Base-by-base conservation (phyloP, 208 protist genomes). In the Leptomonas pyrrhocoris region DNA sequence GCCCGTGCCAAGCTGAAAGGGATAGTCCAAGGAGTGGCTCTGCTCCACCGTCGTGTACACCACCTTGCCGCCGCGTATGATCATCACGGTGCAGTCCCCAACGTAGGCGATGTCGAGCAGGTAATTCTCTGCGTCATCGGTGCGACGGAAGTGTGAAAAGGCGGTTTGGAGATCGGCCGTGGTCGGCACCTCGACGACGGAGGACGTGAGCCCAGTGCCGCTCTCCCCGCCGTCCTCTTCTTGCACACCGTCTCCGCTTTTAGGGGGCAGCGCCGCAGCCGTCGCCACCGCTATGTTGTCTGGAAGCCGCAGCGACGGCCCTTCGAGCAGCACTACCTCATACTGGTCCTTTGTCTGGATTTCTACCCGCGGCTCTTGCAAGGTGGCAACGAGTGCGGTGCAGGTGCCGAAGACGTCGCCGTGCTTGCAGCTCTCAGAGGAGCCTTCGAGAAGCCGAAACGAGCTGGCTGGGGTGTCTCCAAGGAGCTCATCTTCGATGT, bases 1-100 rank as follows among this genome's bases (percentile, higher is more conserved):
- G 15, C 85, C 83, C 40, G 63, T 81, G 42, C 88, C 88, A 0
- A 93, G 68, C 49, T 93, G 88, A 48, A 77, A 93, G 4, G 88
- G 88, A 63, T 83, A 91, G 59, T 90, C 85, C 15, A 89, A 67
- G 30, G 80, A 74, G 65, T 93, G 88, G 9, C 62, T 73, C 69
- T 93, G 88, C 65, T 91, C 85, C 36, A 81, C 77, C 0, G 77
- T 77, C 1, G 74, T 42, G 57, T 81, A 89, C 25, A 83, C 30
- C 0, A 93, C 55, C 40, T 71, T 55, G 0, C 88, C 88, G 21
- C 68, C 50, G 9, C 88, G 88, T 36, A 90, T 68, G 21, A 93
- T 21, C 61, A 93, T 60, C 13, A 84, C 51, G 0, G 77, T 69
- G 68, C 88, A 93, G 76, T 93, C 88, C 7, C 88, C 88, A 3